Base-by-base conservation (phyloP, 2,329 filamentous ascomycete species). In the Didymella pinodella region DNA sequence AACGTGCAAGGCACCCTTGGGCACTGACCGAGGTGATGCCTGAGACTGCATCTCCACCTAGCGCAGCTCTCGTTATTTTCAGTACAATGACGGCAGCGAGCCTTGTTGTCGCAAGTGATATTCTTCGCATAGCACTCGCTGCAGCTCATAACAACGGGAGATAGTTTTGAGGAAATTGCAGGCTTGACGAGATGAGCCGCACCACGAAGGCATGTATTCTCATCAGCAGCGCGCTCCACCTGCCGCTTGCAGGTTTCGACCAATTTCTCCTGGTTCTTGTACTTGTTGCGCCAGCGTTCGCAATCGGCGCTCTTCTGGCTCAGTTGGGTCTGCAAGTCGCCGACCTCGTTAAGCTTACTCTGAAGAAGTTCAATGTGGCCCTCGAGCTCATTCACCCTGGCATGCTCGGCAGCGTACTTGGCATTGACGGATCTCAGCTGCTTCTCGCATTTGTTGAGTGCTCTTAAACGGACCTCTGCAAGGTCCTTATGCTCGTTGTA, bases 61-160 rank as follows among this genome's bases (percentile, higher is more conserved):
- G 56, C 52, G 44, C 74, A 76, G 7, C 38, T 53, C 8, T 59
- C 41, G 11, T 62, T 56, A 7, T 58, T 59, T 8, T 68, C 65
- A 1, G n/a, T 44, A 44, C 74, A 76, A 46, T 61, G 64, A 6
- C 57, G 62, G 59, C 74, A 76, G 18, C 26, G 57, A 6, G 59
- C 53, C 5, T 46, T 48, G 22, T 54, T 56, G 32, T 76, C 74
- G 57, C 74, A 76, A 1, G 49, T 22, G 2, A 64, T 7, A 22
- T 70, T 72, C 25, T 65, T 67, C 36, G 55, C 52, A 48, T 70
- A 74, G 58, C 74, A 76, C 31, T 75, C 68, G 1, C 65, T 61
- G 55, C 74, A 76, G 2, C 64, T 34, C 51, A 73, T 53, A 1
- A 74, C 68, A 1, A 49, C 49, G 8, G 43, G 49, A 1, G 70